These are phyloP conservation scores for Verbena officinalis DNA, from an alignment of 257 asterid species.

Conservation along the genomic window DNA sequence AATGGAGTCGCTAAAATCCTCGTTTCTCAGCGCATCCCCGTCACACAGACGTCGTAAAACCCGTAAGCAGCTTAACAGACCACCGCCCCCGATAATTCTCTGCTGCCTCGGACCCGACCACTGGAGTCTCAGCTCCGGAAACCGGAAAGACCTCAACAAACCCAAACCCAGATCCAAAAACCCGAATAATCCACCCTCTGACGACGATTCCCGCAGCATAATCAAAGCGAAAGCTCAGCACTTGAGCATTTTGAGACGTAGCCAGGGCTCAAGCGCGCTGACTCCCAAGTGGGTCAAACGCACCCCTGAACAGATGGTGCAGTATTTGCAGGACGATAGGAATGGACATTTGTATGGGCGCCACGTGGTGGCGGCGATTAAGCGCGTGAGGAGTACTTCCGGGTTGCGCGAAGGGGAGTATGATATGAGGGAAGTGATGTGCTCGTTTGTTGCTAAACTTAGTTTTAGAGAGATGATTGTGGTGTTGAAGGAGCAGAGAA, in stretches of 20 bases:
- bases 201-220: conserved; percentile 92
- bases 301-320: conserved; percentile 92
- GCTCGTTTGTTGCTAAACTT: conserved; percentile 84
- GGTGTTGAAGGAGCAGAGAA: conserved; percentile 90
- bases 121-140: conserved; percentile 87
- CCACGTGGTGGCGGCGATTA: conserved; percentile 91
- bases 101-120: conserved; percentile 83
- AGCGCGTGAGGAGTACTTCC: conserved; percentile 75
- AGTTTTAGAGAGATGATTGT: conserved; percentile 89
- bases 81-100: conserved; percentile 34
- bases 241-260: conserved; percentile 74
- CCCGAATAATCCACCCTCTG: conserved; percentile 79
- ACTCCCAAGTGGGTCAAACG: conserved; percentile 92
- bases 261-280: conserved; percentile 86
- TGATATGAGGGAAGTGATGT: conserved; percentile 80
- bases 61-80: conserved; percentile 29
- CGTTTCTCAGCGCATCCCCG: conserved; percentile 51
- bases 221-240: conserved; percentile 87
- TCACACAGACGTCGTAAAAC: conserved; percentile 34
- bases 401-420: conserved; percentile 65
- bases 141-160: conserved; percentile 44
- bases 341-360: conserved; percentile 82
- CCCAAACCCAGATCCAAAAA: conserved; percentile 78
- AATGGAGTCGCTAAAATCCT: conserved; percentile 74
- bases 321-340: conserved; percentile 84